phyloP scores from a whole-genome alignment of 2,329 filamentous ascomycete species.

The Balansia obtecta region DNA sequence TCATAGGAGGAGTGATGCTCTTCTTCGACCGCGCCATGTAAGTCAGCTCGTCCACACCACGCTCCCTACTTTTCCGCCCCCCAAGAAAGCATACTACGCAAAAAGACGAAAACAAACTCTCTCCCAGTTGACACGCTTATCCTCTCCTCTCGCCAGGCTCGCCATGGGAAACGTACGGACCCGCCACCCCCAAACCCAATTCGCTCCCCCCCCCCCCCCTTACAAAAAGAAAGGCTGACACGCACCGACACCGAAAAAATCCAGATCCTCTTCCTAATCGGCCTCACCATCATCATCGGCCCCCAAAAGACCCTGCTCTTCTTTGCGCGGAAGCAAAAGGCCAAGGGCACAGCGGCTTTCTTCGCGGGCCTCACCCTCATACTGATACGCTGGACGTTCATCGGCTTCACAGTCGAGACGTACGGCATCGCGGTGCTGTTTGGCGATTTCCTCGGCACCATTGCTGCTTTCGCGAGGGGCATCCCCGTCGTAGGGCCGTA shows the following conservation, averaged over 20 bases:
- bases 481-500: constrained; percentile 80
- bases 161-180: constrained; percentile 85
- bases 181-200: constrained; percentile 2
- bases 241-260: not conserved
- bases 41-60: constrained; percentile 20
- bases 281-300: constrained; percentile 91
- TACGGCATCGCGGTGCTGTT: constrained; percentile 92
- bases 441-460: constrained; percentile 90
- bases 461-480: constrained; percentile 75
- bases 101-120: not conserved
- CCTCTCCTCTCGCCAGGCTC: constrained; percentile 42
- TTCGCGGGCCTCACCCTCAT: constrained; percentile 74
- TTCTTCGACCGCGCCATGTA: constrained; percentile 97
- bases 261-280: constrained; percentile 96
- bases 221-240: constrained; percentile 5
- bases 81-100: not conserved
- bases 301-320: constrained; percentile 82
- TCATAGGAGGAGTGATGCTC: constrained; percentile 85
- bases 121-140: not conserved
- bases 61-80: too few species aligned
- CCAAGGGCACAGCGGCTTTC: constrained; percentile 84
- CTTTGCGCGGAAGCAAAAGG: constrained; percentile 88
- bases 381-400: constrained; percentile 76
- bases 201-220: not conserved
- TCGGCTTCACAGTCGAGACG: constrained; percentile 80